Base-by-base conservation (phyloP, 805 yeast genomes). In the Metahyphopichia silvanorum region DNA sequence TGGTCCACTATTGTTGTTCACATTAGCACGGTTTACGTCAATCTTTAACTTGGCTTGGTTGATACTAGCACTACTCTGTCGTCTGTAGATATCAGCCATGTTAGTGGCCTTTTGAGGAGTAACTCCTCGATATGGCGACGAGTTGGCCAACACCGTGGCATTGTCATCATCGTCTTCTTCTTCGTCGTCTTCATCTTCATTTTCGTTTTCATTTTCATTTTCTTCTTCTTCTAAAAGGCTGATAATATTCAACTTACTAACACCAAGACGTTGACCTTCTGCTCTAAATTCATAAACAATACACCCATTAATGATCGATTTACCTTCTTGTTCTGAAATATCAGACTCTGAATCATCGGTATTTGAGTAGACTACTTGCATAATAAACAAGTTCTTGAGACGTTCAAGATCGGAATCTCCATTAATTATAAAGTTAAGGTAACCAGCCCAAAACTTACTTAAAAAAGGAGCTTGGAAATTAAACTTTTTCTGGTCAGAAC, bases 111-210 rank as follows among this genome's bases (percentile, higher is more conserved):
- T n/a, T n/a, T n/a, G n/a, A n/a, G n/a, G n/a, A n/a, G n/a, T n/a
- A 11, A 13, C 25, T 12, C 25, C 12, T 5, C 51, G 54, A 11
- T 41, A 39, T 1, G 72, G 72, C 6, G 71, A 65, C 2, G 70
- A 58, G 28, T 62, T 59, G 2, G 68, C 71, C 8, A 64, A 28
- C 6, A 63, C 66, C 2, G 72, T 66, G 27, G 57, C 69, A 35
- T 63, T 62, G 20, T 66, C 71, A 27, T 59, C 62, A 16, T 44
- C 45, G 2, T 42, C 56, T 16, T 43, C 37, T 2, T 40, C 34
- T 3, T 21, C 26, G 3, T 15, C 13, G 11, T 19, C 33, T 10
- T 28, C 27, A 6, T 25, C 33, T 6, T 22, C 14, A 20, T 32
- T 31, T 11, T 3, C 8, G 8, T 13, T 8, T 20, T 14, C 23